A percentile compares a stretch with the other conserved stretches of the same genome.
phyloP scores from a whole-genome alignment of 306 rosid species.

The Abrus precatorius region DNA sequence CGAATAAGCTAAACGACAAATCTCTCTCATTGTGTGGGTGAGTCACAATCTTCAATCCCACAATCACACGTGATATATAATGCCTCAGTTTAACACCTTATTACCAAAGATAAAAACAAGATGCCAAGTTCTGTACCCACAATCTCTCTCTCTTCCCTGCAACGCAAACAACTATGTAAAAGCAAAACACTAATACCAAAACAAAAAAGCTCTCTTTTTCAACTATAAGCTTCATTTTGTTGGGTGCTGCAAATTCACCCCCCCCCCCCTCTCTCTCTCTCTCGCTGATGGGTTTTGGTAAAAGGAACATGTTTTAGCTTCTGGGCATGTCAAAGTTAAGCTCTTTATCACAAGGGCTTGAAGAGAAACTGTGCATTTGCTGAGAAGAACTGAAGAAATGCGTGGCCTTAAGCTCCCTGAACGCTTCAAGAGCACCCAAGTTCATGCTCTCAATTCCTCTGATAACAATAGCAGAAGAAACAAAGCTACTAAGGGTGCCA shows the following conservation, averaged over 20 bases:
- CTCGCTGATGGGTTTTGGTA: background rate
- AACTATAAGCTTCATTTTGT: slow-evolving; percentile 21
- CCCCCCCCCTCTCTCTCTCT: background rate
- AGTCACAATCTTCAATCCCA: background rate
- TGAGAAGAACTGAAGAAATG: slow-evolving; percentile 53
- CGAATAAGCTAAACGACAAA: background rate
- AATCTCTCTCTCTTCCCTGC: background rate
- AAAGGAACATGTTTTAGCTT: slow-evolving; percentile 36
- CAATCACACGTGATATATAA: slow-evolving; percentile 30
- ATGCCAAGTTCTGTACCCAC: background rate
- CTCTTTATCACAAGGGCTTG: slow-evolving; percentile 25
- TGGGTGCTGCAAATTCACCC: background rate
- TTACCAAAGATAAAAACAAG: background rate
- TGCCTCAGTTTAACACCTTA: slow-evolving; percentile 15
- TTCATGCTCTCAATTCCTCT: slow-evolving; percentile 67
- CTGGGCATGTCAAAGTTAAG: slow-evolving; percentile 43
- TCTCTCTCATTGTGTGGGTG: background rate
- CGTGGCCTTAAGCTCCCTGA: slow-evolving; percentile 67
- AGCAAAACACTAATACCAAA: slow-evolving; percentile 11
- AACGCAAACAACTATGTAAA: slow-evolving; percentile 2
- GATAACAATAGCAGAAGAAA: slow-evolving; percentile 48
- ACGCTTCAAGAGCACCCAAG: slow-evolving; percentile 73
- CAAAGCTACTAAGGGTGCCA: slow-evolving; percentile 36
- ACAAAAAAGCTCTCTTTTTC: background rate
- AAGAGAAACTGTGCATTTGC: slow-evolving; percentile 19